A percentile compares a stretch with the other conserved stretches of the same genome.
These are phyloP conservation scores for Fraxinus cuspidata DNA, from an alignment of 257 asterid genomes.

Conservation along the genomic window DNA sequence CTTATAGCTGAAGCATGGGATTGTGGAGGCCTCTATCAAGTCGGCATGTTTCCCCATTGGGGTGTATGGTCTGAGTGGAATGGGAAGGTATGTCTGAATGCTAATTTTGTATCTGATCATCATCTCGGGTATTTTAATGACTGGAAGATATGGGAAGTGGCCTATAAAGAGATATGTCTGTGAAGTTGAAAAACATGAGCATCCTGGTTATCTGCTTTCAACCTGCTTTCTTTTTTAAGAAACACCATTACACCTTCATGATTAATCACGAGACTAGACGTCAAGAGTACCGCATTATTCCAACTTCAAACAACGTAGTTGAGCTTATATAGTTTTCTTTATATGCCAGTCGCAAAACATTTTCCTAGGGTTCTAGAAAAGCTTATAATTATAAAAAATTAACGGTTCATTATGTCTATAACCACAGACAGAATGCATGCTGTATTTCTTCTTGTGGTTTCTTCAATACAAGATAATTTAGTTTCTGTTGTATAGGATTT, in stretches of 20 bases:
- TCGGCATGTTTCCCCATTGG: slow-evolving; percentile 92
- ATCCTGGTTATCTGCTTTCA: slow-evolving; percentile 16
- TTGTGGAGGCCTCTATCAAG: slow-evolving; percentile 99
- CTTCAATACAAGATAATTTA: neutral
- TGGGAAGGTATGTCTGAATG: slow-evolving; percentile 71
- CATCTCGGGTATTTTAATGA: neutral
- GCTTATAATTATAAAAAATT: neutral
- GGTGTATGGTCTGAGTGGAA: slow-evolving; percentile 99
- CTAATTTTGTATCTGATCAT: neutral
- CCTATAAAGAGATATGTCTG: neutral
- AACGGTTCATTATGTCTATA: neutral
- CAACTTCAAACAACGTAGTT: neutral
- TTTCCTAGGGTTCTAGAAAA: neutral
- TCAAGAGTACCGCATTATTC: slow-evolving; percentile 5
- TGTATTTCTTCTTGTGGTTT: neutral
- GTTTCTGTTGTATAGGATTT: neutral
- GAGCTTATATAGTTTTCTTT: neutral
- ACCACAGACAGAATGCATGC: neutral
- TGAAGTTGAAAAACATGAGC: slow-evolving; percentile 13
- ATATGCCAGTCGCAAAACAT: neutral
- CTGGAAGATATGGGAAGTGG: neutral
- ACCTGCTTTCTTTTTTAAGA: slow-evolving; percentile 1
- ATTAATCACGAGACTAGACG: neutral
- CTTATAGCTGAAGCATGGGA: slow-evolving; percentile 99
- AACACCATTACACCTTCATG: neutral